phyloP scores from a whole-genome alignment of 2,329 filamentous ascomycete genomes.

The Akanthomyces lecanii region DNA sequence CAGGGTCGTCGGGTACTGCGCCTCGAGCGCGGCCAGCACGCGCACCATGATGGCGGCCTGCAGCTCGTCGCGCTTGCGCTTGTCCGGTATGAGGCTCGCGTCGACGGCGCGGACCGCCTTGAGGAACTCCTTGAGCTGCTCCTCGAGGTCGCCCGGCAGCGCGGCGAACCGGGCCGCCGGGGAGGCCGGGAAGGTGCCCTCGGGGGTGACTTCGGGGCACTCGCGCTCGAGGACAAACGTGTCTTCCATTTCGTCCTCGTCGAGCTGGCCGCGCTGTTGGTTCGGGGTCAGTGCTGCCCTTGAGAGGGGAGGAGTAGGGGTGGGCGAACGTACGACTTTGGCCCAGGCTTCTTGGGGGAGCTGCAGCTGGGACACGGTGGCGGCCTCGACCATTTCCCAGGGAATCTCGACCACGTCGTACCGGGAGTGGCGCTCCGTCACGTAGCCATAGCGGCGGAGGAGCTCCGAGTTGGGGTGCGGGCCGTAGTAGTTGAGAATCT shows the following conservation, averaged over 20 bases:
- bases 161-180: constrained; percentile 30
- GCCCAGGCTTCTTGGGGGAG: constrained; percentile 36
- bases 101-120: constrained; percentile 46
- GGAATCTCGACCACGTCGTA: constrained; percentile 82
- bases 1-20: constrained; percentile 41
- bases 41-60: constrained; percentile 37
- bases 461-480: constrained; percentile 78
- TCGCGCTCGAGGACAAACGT: constrained; percentile 64
- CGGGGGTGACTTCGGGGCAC: constrained; percentile 46
- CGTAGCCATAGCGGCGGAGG: constrained; percentile 79
- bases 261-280: constrained; percentile 40
- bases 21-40: constrained; percentile 35
- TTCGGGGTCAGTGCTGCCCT: constrained; percentile 22
- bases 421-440: constrained; percentile 69
- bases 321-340: constrained; percentile 38
- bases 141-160: constrained; percentile 37
- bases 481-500: constrained; percentile 88
- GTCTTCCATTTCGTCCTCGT: constrained; percentile 68
- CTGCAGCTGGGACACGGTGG: constrained; percentile 37
- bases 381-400: constrained; percentile 52
- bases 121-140: constrained; percentile 47
- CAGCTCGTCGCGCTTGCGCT: constrained; percentile 46
- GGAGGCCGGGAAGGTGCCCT: constrained; percentile 44
- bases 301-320: too few species aligned
- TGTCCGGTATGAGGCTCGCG: constrained; percentile 42